phyloP scores from a whole-genome alignment of 495 filamentous ascomycete species.

The Aeminium ludgeri region DNA sequence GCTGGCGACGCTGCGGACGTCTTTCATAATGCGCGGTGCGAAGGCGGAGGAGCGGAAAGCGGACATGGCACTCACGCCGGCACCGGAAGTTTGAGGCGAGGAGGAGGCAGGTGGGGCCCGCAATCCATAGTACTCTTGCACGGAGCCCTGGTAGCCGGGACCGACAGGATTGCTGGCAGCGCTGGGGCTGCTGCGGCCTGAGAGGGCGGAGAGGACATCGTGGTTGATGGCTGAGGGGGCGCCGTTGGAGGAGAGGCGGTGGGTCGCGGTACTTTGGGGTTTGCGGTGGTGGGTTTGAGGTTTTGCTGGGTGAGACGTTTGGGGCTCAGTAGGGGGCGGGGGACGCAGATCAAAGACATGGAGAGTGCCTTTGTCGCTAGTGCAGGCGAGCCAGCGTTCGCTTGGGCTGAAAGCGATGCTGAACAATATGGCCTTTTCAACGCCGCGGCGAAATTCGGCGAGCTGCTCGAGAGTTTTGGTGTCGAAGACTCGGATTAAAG shows the following conservation, averaged over 20 bases:
- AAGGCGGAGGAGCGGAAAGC: slow-evolving; percentile 59
- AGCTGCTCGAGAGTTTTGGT: slow-evolving; percentile 61
- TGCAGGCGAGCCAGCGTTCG: slow-evolving; percentile 63
- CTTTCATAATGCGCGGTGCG: slow-evolving; percentile 64
- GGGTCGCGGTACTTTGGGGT: slow-evolving; percentile 1
- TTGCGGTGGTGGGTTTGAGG: neutral
- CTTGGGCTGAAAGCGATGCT: slow-evolving; percentile 73
- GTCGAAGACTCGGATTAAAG: slow-evolving; percentile 68
- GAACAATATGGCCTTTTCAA: slow-evolving; percentile 76
- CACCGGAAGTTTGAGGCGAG: neutral
- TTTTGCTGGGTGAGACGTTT: slow-evolving; percentile 23
- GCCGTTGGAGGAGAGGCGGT: slow-evolving; percentile 8
- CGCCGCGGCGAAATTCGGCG: slow-evolving; percentile 69
- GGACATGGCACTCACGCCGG: slow-evolving; percentile 39
- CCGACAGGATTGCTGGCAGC: neutral
- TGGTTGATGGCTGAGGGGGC: too few species aligned
- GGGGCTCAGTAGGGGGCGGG: slow-evolving; percentile 19
- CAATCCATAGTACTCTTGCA: slow-evolving; percentile 16
- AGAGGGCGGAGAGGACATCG: slow-evolving; percentile 6
- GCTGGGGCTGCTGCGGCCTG: neutral
- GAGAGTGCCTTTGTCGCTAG: slow-evolving; percentile 90
- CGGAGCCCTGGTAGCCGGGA: slow-evolving; percentile 8
- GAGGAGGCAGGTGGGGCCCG: slow-evolving; percentile 9
- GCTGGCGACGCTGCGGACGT: slow-evolving; percentile 64
- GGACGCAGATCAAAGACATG: slow-evolving; percentile 71